Conservation (phyloP, 495 filamentous ascomycete species). For the Neurospora cerealis region DNA sequence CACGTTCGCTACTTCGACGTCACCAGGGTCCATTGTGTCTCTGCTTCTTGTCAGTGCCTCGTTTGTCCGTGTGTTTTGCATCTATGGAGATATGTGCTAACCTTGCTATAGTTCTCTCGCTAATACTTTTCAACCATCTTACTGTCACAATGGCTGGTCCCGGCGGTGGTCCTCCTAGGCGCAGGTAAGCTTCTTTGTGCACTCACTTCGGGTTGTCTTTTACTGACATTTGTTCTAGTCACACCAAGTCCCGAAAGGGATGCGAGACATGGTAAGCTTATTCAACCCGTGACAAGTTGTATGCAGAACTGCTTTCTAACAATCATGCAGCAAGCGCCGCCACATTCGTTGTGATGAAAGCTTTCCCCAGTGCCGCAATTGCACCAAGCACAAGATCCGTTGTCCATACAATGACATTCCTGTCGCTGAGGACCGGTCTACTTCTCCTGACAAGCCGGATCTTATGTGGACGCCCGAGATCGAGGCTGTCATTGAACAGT, state of each 20-base stretch:
- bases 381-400: slow-evolving; percentile 95
- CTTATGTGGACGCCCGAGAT: slow-evolving; percentile 75
- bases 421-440: slow-evolving; percentile 52
- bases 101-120: slow-evolving; percentile 29
- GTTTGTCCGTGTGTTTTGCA: background rate
- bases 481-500: slow-evolving; percentile 69
- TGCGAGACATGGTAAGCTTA: slow-evolving; percentile 73
- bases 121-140: slow-evolving; percentile 20
- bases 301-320: slow-evolving; percentile 11
- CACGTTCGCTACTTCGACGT: slow-evolving; percentile 29
- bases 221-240: slow-evolving; percentile 39
- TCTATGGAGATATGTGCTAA: slow-evolving; percentile 6
- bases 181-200: slow-evolving; percentile 36
- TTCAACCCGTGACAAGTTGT: background rate
- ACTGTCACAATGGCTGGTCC: slow-evolving; percentile 53
- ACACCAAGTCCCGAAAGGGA: slow-evolving; percentile 96
- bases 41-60: slow-evolving; percentile 27
- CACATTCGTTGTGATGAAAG: slow-evolving; percentile 98
- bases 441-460: slow-evolving; percentile 61
- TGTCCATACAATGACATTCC: slow-evolving; percentile 91
- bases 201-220: background rate
- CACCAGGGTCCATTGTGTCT: slow-evolving; percentile 23
- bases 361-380: slow-evolving; percentile 96
- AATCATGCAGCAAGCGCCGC: slow-evolving; percentile 57
- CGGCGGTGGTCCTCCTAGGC: slow-evolving; percentile 60